A percentile compares a stretch with the other conserved stretches of the same genome.
phyloP scores from a whole-genome alignment of 2,329 filamentous ascomycete species.

The Aspergillus neoniger region DNA sequence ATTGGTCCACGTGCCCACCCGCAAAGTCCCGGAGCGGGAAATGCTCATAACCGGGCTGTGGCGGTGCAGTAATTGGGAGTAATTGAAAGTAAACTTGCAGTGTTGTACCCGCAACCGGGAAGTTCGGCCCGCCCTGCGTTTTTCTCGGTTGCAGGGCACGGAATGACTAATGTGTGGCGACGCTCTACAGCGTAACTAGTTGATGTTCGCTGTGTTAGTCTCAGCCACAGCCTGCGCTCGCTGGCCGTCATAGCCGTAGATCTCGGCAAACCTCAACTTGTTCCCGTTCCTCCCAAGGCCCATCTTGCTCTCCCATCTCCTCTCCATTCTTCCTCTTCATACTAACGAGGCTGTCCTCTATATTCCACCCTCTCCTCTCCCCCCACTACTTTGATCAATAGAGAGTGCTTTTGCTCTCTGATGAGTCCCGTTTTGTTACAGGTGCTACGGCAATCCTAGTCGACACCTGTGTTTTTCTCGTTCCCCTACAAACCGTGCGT shows the following conservation, averaged over 20 bases:
- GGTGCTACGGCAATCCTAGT: conserved; percentile 45
- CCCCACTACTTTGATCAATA: conserved; percentile 14
- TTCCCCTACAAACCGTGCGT: conserved; percentile 18
- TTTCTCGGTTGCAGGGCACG: conserved; percentile 1
- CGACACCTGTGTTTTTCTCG: conserved; percentile 39
- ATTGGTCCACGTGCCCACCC: conserved; percentile 13
- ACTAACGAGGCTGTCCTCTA: conserved; percentile 3
- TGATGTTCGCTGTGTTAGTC: too few species aligned
- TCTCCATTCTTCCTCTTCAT: conserved; percentile 8
- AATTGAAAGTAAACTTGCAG: neutral
- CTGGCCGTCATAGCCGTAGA: conserved; percentile 32
- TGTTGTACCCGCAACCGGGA: conserved; percentile 8
- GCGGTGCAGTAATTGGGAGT: conserved; percentile 17
- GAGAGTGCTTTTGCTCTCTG: conserved; percentile 42
- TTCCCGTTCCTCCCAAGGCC: neutral
- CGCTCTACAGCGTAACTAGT: neutral
- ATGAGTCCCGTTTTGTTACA: conserved; percentile 41
- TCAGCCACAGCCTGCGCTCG: conserved; percentile 20
- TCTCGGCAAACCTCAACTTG: conserved; percentile 19
- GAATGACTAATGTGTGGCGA: neutral
- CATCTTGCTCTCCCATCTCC: conserved; percentile 12
- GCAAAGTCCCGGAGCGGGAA: conserved; percentile 25
- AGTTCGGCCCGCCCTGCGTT: conserved; percentile 6
- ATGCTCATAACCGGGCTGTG: conserved; percentile 26
- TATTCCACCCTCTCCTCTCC: conserved; percentile 7